Conservation (phyloP, 169 alveolate species). For the Plasmodium inui region DNA sequence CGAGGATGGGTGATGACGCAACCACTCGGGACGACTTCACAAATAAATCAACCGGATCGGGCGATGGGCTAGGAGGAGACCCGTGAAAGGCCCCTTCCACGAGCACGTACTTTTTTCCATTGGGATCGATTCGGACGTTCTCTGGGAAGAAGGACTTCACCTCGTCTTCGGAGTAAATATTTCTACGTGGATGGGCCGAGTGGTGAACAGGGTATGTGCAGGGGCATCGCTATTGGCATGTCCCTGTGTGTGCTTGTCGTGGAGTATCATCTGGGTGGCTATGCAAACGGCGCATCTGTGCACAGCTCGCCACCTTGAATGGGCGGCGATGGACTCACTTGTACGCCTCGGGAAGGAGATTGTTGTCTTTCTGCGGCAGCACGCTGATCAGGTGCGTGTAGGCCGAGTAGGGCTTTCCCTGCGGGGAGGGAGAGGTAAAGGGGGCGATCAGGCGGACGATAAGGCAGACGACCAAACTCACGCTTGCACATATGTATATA, state of each 20-base stretch:
- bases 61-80: not conserved
- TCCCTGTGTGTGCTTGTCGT: not conserved
- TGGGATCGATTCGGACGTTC: conserved; percentile 68
- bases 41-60: not conserved
- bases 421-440: not conserved
- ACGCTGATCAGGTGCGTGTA: conserved; percentile 69
- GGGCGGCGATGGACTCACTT: not conserved
- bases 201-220: not conserved
- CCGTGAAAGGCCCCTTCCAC: not conserved
- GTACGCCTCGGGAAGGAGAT: conserved; percentile 71
- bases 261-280: not conserved
- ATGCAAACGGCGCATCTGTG: not conserved
- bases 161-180: conserved; percentile 69
- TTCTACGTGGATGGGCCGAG: conserved; percentile 12
- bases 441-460: not conserved
- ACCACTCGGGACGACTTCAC: not conserved
- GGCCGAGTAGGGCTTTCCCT: conserved; percentile 75
- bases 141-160: conserved; percentile 74
- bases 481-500: not conserved
- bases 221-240: not conserved
- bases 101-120: conserved; percentile 57
- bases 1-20: not conserved
- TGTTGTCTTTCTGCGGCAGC: conserved; percentile 70
- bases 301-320: not conserved
- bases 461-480: not conserved